These are phyloP conservation scores for Aspergillus sp. DNA, from an alignment of 2,329 filamentous ascomycete genomes.

Conservation along the genomic window DNA sequence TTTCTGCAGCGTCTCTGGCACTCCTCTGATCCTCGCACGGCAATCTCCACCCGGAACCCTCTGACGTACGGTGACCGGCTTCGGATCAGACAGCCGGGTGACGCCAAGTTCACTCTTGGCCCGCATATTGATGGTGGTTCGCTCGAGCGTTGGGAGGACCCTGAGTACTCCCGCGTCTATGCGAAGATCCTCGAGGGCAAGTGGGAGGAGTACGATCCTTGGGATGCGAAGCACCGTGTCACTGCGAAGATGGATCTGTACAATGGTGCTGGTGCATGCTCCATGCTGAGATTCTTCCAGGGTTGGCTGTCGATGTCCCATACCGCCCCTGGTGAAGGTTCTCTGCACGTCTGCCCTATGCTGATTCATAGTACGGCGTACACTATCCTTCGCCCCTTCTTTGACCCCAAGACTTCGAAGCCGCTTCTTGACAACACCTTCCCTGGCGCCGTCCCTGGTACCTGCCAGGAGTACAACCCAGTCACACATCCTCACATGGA, in stretches of 20 bases:
- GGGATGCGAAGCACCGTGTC: constrained; percentile 71
- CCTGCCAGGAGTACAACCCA: constrained; percentile 66
- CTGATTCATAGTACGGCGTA: constrained; percentile 75
- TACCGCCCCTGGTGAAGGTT: constrained; percentile 73
- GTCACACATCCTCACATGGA: constrained; percentile 69
- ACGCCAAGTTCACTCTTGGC: constrained; percentile 68
- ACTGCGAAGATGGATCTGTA: constrained; percentile 72
- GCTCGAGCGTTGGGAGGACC: constrained; percentile 70
- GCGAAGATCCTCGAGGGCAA: constrained; percentile 67
- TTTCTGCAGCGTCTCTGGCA: constrained; percentile 67
- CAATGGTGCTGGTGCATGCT: constrained; percentile 76
- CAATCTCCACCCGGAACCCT: constrained; percentile 56
- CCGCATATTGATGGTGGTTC: constrained; percentile 74
- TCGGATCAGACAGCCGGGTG: constrained; percentile 70
- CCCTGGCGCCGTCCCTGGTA: constrained; percentile 68
- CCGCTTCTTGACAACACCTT: constrained; percentile 49
- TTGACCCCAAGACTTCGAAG: constrained; percentile 53
- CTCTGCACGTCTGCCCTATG: constrained; percentile 77
- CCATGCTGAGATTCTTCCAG: constrained; percentile 84
- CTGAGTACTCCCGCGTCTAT: constrained; percentile 73
- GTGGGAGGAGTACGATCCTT: constrained; percentile 82
- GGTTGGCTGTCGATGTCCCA: constrained; percentile 78
- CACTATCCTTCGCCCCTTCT: constrained; percentile 79
- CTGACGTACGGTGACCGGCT: constrained; percentile 70
- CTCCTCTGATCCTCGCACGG: constrained; percentile 48